Percentiles rank a stretch among this genome's conserved stretches.
phyloP scores from a whole-genome alignment of 2,329 filamentous ascomycete genomes.

The Colletotrichum tabaci region DNA sequence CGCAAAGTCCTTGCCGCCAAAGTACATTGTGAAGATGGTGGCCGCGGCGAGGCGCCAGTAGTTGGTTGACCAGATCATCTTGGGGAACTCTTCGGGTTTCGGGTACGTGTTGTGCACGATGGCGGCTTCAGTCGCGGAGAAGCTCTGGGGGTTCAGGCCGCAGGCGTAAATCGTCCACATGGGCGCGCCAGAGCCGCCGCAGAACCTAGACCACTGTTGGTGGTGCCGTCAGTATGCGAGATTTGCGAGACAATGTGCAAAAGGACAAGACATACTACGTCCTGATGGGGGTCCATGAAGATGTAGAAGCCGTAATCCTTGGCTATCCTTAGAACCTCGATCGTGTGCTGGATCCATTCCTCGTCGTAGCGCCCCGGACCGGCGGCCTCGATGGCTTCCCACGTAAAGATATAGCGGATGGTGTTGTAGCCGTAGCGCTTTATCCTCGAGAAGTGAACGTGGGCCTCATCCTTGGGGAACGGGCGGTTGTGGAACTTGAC shows the following conservation, averaged over 20 bases:
- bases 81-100: constrained; percentile 88
- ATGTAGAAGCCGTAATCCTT: constrained; percentile 95
- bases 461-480: constrained; percentile 86
- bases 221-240: not conserved
- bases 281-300: constrained; percentile 99
- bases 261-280: constrained; percentile 77
- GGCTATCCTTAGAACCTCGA: constrained; percentile 85
- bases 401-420: constrained; percentile 96
- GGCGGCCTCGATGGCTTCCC: constrained; percentile 97
- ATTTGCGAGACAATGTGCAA: not conserved
- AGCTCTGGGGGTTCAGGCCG: constrained; percentile 88
- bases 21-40: constrained; percentile 95
- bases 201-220: constrained; percentile 88
- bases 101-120: constrained; percentile 96
- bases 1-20: constrained; percentile 90
- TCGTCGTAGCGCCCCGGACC: constrained; percentile 95
- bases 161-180: constrained; percentile 98
- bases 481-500: constrained; percentile 91
- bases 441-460: constrained; percentile 87
- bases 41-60: constrained; percentile 90
- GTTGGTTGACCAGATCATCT: constrained; percentile 99
- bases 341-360: constrained; percentile 92
- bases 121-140: constrained; percentile 89
- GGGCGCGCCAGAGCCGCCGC: constrained; percentile 93
- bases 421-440: constrained; percentile 96